phyloP scores from a whole-genome alignment of 2,329 filamentous ascomycete species.

The Cylindrodendrum hubeiense region DNA sequence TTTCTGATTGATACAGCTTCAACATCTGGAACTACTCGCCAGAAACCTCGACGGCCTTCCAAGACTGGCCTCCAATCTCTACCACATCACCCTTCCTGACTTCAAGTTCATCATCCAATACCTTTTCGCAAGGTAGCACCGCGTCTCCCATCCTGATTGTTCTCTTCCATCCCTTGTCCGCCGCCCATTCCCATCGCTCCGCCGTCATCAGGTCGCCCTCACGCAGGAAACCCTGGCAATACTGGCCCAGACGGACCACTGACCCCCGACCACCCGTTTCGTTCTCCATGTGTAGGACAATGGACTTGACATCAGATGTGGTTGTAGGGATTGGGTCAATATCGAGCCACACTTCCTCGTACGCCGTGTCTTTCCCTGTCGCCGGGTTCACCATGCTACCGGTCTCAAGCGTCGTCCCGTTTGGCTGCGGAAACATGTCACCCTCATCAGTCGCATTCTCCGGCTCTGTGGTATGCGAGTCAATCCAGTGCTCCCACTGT shows the following conservation, averaged over 20 bases:
- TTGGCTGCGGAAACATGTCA: conserved; percentile 61
- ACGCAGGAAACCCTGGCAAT: conserved; percentile 68
- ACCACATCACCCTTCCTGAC: conserved; percentile 36
- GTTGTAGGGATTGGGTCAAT: conserved; percentile 47
- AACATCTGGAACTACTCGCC: neutral
- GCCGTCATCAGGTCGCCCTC: conserved; percentile 56
- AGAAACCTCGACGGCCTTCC: conserved; percentile 51
- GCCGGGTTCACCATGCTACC: conserved; percentile 71
- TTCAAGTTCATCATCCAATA: conserved; percentile 22
- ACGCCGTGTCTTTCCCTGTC: conserved; percentile 62
- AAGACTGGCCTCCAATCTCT: conserved; percentile 42
- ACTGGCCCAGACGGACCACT: conserved; percentile 65
- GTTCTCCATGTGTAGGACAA: conserved; percentile 29
- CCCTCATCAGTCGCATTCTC: conserved; percentile 65
- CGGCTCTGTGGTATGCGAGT: conserved; percentile 60
- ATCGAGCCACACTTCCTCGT: conserved; percentile 77
- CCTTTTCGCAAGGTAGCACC: conserved; percentile 50
- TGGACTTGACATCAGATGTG: neutral
- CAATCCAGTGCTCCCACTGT: conserved; percentile 71
- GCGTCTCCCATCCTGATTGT: conserved; percentile 50
- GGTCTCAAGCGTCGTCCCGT: conserved; percentile 64
- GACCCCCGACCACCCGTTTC: conserved; percentile 56
- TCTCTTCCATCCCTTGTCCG: conserved; percentile 49
- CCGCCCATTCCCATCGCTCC: conserved; percentile 67
- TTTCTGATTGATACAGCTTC: neutral